Base-by-base conservation (phyloP, 495 filamentous ascomycete species). In the Lasiosphaeria hispida region DNA sequence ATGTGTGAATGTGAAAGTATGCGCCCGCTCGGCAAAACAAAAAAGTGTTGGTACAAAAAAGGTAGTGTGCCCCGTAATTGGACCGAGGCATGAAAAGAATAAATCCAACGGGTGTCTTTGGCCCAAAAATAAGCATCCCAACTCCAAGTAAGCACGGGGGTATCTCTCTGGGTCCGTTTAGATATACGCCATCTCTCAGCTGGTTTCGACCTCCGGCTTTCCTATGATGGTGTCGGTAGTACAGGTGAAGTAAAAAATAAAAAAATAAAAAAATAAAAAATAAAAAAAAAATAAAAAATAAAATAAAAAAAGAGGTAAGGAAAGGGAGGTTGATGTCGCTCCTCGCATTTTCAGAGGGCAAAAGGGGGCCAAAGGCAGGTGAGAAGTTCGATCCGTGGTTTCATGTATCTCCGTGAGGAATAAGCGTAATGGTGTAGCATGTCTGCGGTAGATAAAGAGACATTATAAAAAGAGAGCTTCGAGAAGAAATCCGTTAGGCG, bases 401-500 rank as follows among this genome's bases (percentile, higher is more conserved):
- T 30, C 23, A 30, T 30, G 15, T 6, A 23, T 45, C 18, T 55
- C 53, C 53, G 53, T 55, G 53, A 55, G 53, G 53, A 55, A 35
- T 44, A 47, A 34, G 33, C 10, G 42, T 47, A 17, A 14, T 36
- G 23, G 14, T 55, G 18, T 15, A 35, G 39, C 36, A 5, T 40
- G 15, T 30, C 23, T 30, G 14, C 23, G 38, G 37, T 10, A 15
- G 14, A 14, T 35, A 40, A 33, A 23, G 33, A 34, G 13, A 52
- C 18, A n/a, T 33, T 49, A 37, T 38, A 57, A 40, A 48, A n/a
- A 35, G 40, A 14, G 23, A 39, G 18, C 30, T 43, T 39, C 4
- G 45, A 55, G n/a, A 55, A 15, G 15, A 40, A 54, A 53, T 63
- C 63, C 48, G 63, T 62, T 41, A 52, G 52, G 51, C 55, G 48